phyloP scores from a whole-genome alignment of 371 early-diverging fungal genomes.

The Fennellomyces sp. region DNA sequence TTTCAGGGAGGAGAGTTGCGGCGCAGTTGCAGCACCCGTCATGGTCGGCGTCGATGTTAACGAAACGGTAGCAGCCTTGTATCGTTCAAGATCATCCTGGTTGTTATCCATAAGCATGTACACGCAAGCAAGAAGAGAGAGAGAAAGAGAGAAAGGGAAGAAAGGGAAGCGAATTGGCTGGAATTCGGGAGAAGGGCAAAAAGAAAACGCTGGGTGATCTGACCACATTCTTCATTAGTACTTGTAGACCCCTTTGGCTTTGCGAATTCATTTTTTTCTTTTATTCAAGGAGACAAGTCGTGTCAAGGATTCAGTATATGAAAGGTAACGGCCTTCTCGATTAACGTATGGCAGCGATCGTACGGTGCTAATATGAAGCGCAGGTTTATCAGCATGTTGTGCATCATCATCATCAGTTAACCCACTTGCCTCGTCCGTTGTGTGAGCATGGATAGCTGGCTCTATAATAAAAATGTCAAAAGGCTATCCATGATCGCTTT shows the following conservation, averaged over 20 bases:
- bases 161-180: not conserved
- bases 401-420: too few species aligned
- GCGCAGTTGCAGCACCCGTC: not conserved
- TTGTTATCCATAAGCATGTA: constrained; percentile 2
- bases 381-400: not conserved
- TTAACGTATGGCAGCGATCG: constrained; percentile 17
- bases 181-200: not conserved
- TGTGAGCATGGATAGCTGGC: constrained; percentile 36
- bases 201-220: not conserved
- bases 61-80: constrained; percentile 2
- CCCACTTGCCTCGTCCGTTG: constrained; percentile 30
- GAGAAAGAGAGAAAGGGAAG: not conserved
- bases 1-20: not conserved
- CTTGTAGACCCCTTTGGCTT: too few species aligned
- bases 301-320: not conserved
- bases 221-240: not conserved
- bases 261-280: not conserved
- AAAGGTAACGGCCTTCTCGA: constrained; percentile 18
- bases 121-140: not conserved
- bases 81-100: not conserved
- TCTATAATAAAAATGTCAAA: too few species aligned
- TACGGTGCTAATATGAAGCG: constrained; percentile 27
- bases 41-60: not conserved
- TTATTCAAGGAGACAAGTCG: too few species aligned
- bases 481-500: too few species aligned